Percentiles rank a stretch among this genome's conserved stretches.
These are phyloP conservation scores for Suillus lakei DNA, from an alignment of 768 basidiomycete species.

Conservation along the genomic window DNA sequence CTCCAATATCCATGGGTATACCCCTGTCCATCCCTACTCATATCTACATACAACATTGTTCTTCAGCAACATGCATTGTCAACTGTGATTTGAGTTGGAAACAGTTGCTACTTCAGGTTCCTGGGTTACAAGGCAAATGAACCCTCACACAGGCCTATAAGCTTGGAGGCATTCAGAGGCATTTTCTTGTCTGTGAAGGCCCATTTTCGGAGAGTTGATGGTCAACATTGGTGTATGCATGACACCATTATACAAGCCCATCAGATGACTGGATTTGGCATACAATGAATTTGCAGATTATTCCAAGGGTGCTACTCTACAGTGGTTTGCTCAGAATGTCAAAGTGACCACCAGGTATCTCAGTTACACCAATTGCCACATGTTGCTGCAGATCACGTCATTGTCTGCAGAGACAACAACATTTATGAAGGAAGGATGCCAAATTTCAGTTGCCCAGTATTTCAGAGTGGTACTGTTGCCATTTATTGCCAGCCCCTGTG, in stretches of 20 bases:
- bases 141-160: slow-evolving; percentile 31
- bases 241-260: slow-evolving; percentile 49
- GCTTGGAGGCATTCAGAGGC: slow-evolving; percentile 43
- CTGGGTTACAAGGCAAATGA: slow-evolving; percentile 9
- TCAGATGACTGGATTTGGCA: neutral
- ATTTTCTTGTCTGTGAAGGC: slow-evolving; percentile 48
- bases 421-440: slow-evolving; percentile 29
- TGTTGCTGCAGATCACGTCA: neutral
- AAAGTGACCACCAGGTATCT: slow-evolving; percentile 62
- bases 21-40: slow-evolving; percentile 41
- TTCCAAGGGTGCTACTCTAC: slow-evolving; percentile 49
- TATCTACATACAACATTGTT: slow-evolving; percentile 48
- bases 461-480: neutral
- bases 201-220: slow-evolving; percentile 43
- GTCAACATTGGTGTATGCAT: slow-evolving; percentile 50
- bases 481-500: neutral
- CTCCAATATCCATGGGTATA: no score
- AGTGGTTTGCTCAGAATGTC: slow-evolving; percentile 54
- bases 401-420: slow-evolving; percentile 47
- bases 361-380: slow-evolving; percentile 42
- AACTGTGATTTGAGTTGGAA: slow-evolving; percentile 45
- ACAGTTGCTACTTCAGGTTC: slow-evolving; percentile 47
- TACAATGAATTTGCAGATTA: neutral
- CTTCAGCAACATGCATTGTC: slow-evolving; percentile 42
- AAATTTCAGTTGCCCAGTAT: neutral